Evolutionary conservation across 148 eudicot genomes (phyloP), one percentile per base, ranked within the genome.

Genomic region (Silene latifolia): DNA sequence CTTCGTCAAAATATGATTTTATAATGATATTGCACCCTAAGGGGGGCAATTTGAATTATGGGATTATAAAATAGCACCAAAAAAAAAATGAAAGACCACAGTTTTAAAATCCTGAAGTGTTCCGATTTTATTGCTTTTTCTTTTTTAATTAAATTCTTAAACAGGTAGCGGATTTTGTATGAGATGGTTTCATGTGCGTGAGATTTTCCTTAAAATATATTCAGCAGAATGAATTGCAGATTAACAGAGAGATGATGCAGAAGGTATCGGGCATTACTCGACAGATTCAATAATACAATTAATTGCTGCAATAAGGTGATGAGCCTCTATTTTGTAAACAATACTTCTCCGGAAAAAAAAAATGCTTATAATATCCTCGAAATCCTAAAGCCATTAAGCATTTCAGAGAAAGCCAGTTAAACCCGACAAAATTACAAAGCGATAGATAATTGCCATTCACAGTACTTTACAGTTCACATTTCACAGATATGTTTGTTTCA

Each of bases 361-460:
- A 20, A 32, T 64, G 57, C 51, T 57, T 70, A 64, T 65, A 8
- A 64, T 72, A 58, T 70, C 59, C 32, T 27, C 73, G 58, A 57
- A 72, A 72, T 47, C 18, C 79, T 72, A 29, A 27, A 59, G 5
- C 64, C 17, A 60, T 18, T 15, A 20, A 51, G 42, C 24, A 72
- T 35, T 35, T 12, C 39, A 60, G 24, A 57, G 60, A 19, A 63
- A 69, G 9, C 44, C 44, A 39, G 44, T 20, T 46, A 72, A 15
- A 56, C 44, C 47, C 4, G 10, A 42, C 54, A n/a, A 54, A 47
- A 54, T 68, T 63, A 74, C 78, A 81, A 74, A 73, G 63, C 24
- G 27, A 46, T 68, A 65, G 20, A 62, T 57, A 48, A 69, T 51
- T 1, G 63, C 23, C 56, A 51, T 48, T 32, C 51, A 17, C 53